phyloP scores from a whole-genome alignment of 1,139 yeast genomes.

The Candida labiduridarum region DNA sequence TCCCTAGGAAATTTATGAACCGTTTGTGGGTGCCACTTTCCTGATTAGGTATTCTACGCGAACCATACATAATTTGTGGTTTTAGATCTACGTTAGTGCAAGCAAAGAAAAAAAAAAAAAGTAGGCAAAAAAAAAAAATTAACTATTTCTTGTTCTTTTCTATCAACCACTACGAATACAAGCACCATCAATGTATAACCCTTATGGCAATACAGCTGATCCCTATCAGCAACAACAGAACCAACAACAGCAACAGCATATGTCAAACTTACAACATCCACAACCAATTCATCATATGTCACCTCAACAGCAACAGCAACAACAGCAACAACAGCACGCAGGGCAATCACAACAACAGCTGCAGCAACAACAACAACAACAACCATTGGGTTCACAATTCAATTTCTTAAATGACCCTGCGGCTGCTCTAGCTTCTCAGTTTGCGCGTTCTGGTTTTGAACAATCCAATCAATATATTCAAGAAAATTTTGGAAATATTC shows the following conservation, averaged over 20 bases:
- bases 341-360: conserved; percentile 26
- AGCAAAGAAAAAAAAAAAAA: neutral
- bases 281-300: conserved; percentile 24
- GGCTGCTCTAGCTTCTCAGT: conserved; percentile 83
- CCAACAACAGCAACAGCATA: conserved; percentile 28
- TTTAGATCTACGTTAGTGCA: neutral
- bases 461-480: conserved; percentile 73
- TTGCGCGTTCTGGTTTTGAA: conserved; percentile 82
- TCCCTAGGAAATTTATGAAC: neutral
- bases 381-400: conserved; percentile 21
- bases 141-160: neutral
- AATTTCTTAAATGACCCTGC: conserved; percentile 73
- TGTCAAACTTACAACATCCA: conserved; percentile 13
- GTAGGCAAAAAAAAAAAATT: neutral
- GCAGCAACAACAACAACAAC: conserved; percentile 30
- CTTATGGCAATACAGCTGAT: conserved; percentile 35
- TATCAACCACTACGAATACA: neutral
- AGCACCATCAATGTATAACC: conserved; percentile 44
- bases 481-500: conserved; percentile 62
- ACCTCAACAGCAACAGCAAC: conserved; percentile 30
- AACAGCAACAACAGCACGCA: conserved; percentile 24
- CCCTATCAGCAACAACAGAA: conserved; percentile 22
- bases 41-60: neutral
- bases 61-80: neutral
- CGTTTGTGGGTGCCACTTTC: neutral